Conservation (phyloP, 257 asterid species). For the Solanum bukasovii region DNA sequence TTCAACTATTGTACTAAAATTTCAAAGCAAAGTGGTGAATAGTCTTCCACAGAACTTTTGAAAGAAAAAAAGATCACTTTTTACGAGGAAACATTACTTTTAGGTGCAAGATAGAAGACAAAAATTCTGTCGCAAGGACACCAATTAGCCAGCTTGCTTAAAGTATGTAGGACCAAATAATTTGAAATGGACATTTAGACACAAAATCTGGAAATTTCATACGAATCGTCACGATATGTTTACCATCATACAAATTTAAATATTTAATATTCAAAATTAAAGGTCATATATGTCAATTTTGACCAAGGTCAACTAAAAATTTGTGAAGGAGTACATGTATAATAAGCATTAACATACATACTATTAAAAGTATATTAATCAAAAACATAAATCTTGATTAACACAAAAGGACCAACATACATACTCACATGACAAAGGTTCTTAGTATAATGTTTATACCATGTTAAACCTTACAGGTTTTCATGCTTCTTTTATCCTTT, state of each 20-base stretch:
- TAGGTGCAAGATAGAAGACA: not conserved
- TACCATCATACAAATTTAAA: too few relatives aligned
- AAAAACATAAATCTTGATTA: not conserved
- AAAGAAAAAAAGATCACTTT: not conserved
- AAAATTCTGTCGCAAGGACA: not conserved
- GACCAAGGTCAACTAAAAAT: too few relatives aligned
- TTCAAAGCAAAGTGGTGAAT: not conserved
- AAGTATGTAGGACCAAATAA: not conserved
- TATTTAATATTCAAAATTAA: not conserved
- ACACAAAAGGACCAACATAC: not conserved
- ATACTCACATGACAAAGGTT: not conserved
- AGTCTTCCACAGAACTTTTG: not conserved
- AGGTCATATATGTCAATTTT: rapidly evolving
- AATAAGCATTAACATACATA: not conserved
- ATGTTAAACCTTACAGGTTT: not conserved
- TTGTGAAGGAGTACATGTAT: not conserved
- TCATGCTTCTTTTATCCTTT: not conserved
- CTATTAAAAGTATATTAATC: not conserved
- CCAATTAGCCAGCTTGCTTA: not conserved
- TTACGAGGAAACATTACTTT: not conserved
- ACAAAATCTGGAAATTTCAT: not conserved
- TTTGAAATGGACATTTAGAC: not conserved
- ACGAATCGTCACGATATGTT: too few relatives aligned
- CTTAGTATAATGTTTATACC: not conserved
- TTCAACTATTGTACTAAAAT: not conserved